Evolutionary conservation across 768 basidiomycete species (phyloP).

Genomic region (Phlegmacium glaucopus): DNA sequence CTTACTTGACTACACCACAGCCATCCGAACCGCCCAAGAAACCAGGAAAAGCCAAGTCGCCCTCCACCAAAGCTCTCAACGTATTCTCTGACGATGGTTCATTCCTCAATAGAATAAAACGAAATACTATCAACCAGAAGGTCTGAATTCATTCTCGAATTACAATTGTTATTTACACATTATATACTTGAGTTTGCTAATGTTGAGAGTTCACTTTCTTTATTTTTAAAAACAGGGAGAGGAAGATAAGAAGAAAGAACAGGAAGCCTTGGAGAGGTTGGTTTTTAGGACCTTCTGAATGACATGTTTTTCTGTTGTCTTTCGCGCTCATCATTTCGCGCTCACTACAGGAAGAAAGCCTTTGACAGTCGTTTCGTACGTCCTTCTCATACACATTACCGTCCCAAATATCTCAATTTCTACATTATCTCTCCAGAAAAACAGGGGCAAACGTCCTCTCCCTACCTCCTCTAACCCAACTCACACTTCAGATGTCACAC

Average conservation of each 20-base stretch:
- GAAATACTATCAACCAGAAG: conserved; percentile 39
- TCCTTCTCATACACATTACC: conserved; percentile 9
- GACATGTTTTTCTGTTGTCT: conserved; percentile 1
- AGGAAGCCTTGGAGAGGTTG: conserved; percentile 53
- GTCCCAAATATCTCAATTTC: background rate
- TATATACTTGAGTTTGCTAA: background rate
- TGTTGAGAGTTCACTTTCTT: conserved; percentile 6
- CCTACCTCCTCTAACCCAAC: conserved; percentile 31
- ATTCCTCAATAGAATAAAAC: conserved; percentile 62
- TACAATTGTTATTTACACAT: too few relatives aligned
- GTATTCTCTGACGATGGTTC: conserved; percentile 71
- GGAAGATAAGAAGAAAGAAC: conserved; percentile 52
- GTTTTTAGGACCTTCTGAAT: conserved; percentile 10
- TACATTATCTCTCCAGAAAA: conserved; percentile 37
- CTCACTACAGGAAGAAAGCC: conserved; percentile 45
- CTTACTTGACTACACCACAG: too few relatives aligned
- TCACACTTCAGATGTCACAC: conserved; percentile 1
- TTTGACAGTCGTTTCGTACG: conserved; percentile 64
- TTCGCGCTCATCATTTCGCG: conserved; percentile 1
- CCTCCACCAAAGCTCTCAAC: conserved; percentile 34
- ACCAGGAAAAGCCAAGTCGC: conserved; percentile 32
- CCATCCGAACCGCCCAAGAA: too few relatives aligned
- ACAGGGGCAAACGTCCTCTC: conserved; percentile 50
- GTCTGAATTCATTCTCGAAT: conserved; percentile 25
- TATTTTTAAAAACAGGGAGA: conserved; percentile 42